These are phyloP conservation scores for Hirsutella thompsonii DNA, from an alignment of 2,329 filamentous ascomycete genomes.

Conservation along the genomic window DNA sequence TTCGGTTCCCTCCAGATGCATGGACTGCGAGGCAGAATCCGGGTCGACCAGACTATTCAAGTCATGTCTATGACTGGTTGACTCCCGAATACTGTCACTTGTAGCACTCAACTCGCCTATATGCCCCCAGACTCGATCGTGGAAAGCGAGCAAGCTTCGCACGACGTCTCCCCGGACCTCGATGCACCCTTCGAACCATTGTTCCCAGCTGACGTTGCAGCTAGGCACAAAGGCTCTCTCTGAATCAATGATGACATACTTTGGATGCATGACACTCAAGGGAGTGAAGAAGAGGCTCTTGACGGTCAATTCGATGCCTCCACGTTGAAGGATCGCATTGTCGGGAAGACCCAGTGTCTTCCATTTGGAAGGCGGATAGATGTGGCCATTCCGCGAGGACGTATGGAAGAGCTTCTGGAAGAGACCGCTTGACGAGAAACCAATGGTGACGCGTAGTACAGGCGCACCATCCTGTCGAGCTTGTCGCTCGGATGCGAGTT, in stretches of 20 bases:
- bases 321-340: constrained; percentile 33
- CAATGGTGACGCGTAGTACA: constrained; percentile 51
- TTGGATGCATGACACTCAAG: constrained; percentile 79
- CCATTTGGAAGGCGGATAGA: constrained; percentile 51
- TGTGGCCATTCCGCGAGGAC: constrained; percentile 44
- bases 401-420: constrained; percentile 67
- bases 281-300: constrained; percentile 72
- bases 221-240: constrained; percentile 56
- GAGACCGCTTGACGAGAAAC: constrained; percentile 62
- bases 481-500: constrained; percentile 37
- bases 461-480: constrained; percentile 10
- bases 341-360: constrained; percentile 50
- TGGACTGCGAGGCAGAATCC: constrained; percentile 16
- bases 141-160: constrained; percentile 50
- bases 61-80: no score
- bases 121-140: constrained; percentile 50
- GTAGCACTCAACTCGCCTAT: constrained; percentile 7
- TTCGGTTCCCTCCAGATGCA: constrained; percentile 10
- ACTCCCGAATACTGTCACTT: no score
- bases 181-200: constrained; percentile 74
- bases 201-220: constrained; percentile 77
- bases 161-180: constrained; percentile 52
- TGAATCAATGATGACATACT: constrained; percentile 65
- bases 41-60: constrained; percentile 5
- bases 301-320: constrained; percentile 53